Evolutionary conservation across 371 early-diverging fungal genomes (phyloP).

Genomic region (Actinomortierella wolfii): DNA sequence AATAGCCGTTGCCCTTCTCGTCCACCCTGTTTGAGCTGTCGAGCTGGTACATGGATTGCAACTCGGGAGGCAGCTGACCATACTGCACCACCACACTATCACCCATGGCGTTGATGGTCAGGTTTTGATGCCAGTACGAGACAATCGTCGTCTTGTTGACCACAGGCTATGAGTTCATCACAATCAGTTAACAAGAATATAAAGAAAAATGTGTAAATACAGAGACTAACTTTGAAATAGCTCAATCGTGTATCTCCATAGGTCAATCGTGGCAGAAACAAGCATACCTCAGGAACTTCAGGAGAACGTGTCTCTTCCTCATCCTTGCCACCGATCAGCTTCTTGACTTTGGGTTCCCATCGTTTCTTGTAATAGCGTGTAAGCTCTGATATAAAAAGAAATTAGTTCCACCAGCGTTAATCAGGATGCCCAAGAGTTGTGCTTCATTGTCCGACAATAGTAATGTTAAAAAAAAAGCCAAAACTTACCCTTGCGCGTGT

Average conservation of each 20-base stretch:
- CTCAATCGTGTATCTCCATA: not conserved
- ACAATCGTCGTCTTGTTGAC: slow-evolving; percentile 58
- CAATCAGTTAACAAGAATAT: not conserved
- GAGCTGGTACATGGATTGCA: slow-evolving; percentile 57
- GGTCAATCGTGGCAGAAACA: not conserved
- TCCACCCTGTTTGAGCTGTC: slow-evolving; percentile 46
- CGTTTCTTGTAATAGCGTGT: slow-evolving; percentile 72
- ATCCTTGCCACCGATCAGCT: slow-evolving; percentile 57
- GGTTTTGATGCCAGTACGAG: slow-evolving; percentile 87
- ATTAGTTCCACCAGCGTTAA: slow-evolving; percentile 7
- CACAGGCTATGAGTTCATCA: not conserved
- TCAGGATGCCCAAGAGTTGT: too few relatives aligned
- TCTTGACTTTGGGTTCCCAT: slow-evolving; percentile 68
- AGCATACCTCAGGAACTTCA: not conserved
- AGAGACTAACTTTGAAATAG: not conserved
- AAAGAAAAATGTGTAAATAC: slow-evolving; percentile 2
- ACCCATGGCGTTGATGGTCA: slow-evolving; percentile 73
- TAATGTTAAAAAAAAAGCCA: not conserved
- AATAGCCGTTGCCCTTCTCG: slow-evolving; percentile 49
- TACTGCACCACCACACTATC: slow-evolving; percentile 56
- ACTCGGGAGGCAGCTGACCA: slow-evolving; percentile 54
- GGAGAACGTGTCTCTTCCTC: slow-evolving; percentile 45
- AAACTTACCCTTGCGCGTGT: slow-evolving; percentile 36
- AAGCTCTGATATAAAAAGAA: slow-evolving; percentile 48
- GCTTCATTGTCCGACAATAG: slow-evolving; percentile 1